A percentile compares a stretch with the other conserved stretches of the same genome.
These are phyloP conservation scores for Olyra latifolia DNA, from an alignment of 176 grass and related monocot species.

Conservation along the genomic window DNA sequence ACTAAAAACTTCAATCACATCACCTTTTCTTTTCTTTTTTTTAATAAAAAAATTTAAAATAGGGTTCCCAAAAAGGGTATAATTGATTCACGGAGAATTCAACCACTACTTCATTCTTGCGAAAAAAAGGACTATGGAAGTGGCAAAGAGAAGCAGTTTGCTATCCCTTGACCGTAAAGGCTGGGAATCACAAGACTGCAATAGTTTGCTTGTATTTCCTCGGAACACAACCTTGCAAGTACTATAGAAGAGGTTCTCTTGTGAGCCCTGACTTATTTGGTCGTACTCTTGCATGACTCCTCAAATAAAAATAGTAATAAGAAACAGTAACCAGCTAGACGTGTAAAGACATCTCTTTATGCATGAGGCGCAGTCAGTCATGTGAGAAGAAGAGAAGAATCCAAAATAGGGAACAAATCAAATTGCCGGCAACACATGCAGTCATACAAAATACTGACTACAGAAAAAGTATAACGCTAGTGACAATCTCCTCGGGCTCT, in stretches of 20 bases:
- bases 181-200: neutral
- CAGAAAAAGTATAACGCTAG: constrained; percentile 10
- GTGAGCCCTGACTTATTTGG: neutral
- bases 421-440: constrained; percentile 29
- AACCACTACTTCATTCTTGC: neutral
- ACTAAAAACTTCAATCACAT: neutral
- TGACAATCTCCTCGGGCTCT: constrained; percentile 26
- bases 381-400: constrained; percentile 21
- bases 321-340: neutral
- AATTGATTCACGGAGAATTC: neutral
- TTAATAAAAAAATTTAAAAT: neutral
- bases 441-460: constrained; percentile 19
- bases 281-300: constrained; percentile 9
- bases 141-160: neutral
- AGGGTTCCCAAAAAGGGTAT: neutral
- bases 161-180: neutral
- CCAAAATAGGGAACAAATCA: constrained; percentile 29
- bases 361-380: constrained; percentile 12
- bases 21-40: neutral
- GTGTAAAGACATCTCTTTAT: constrained; percentile 1
- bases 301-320: neutral
- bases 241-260: constrained; percentile 14
- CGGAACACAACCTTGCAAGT: neutral
- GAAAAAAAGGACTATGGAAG: neutral
- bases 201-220: constrained; percentile 22